A percentile compares a stretch with the other conserved stretches of the same genome.
Conservation (phyloP, 73 alveolate genomes). For the Effrenium voratum region DNA sequence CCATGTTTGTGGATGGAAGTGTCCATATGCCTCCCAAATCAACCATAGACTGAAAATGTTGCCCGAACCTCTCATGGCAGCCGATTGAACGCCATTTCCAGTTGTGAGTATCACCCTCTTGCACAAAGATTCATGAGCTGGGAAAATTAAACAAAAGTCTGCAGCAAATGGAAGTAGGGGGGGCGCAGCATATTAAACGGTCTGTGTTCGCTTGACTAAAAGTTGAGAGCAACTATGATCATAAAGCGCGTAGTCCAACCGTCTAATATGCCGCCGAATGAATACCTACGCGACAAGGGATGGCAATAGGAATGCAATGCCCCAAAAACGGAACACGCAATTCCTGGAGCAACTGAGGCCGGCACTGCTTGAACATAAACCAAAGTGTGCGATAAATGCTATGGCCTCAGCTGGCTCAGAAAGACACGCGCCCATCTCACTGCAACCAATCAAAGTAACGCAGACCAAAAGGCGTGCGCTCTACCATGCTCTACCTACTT, state of each 20-base stretch:
- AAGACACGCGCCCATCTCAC: no score
- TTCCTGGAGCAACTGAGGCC: neutral
- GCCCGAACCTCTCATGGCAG: no score
- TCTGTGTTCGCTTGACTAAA: neutral
- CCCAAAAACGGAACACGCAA: neutral
- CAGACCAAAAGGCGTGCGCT: neutral
- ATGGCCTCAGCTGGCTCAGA: neutral
- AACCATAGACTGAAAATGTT: no score
- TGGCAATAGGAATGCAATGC: neutral
- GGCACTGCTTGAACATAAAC: conserved; percentile 14
- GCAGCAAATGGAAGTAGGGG: no score
- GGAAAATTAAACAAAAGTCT: no score
- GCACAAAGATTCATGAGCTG: no score
- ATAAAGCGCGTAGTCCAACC: neutral
- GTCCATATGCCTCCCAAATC: no score
- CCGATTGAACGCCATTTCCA: no score
- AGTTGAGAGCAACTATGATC: neutral
- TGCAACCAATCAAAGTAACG: neutral
- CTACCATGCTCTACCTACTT: neutral
- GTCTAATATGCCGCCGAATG: neutral
- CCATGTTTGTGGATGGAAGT: no score
- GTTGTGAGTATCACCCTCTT: no score
- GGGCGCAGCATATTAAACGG: no score
- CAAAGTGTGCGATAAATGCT: conserved; percentile 42
- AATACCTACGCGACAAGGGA: neutral